Percentiles rank a stretch among this genome's conserved stretches.
These are phyloP conservation scores for Trichoderma brevicompactum DNA, from an alignment of 2,329 filamentous ascomycete species.

Conservation along the genomic window DNA sequence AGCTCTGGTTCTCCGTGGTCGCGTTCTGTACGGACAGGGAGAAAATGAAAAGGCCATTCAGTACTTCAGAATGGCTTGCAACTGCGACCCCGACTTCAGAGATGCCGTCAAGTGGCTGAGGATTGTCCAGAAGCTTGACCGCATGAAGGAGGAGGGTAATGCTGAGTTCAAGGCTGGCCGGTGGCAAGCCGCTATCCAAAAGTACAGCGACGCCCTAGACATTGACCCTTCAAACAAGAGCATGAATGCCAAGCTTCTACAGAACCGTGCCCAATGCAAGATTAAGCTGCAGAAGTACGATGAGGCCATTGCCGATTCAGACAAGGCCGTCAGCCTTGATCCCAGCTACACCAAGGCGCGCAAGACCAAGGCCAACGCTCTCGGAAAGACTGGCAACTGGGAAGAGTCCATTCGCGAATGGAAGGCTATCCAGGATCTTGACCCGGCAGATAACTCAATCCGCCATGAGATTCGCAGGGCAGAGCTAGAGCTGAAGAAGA, in stretches of 20 bases:
- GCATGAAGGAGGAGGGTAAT: slow-evolving; percentile 95
- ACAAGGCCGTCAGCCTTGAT: slow-evolving; percentile 80
- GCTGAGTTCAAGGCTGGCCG: slow-evolving; percentile 82
- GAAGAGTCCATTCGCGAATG: slow-evolving; percentile 88
- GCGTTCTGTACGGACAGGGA: slow-evolving; percentile 85
- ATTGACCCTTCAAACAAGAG: slow-evolving; percentile 88
- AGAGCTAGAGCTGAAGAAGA: slow-evolving; percentile 96
- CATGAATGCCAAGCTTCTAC: slow-evolving; percentile 91
- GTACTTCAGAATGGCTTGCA: slow-evolving; percentile 87
- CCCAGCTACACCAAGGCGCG: slow-evolving; percentile 85
- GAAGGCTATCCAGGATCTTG: slow-evolving; percentile 82
- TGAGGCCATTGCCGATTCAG: slow-evolving; percentile 82
- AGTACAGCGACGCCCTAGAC: slow-evolving; percentile 80
- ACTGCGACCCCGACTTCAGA: slow-evolving; percentile 88
- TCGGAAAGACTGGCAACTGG: slow-evolving; percentile 86
- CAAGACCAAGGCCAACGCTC: slow-evolving; percentile 90
- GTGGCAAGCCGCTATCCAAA: slow-evolving; percentile 79
- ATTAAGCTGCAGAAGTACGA: slow-evolving; percentile 84
- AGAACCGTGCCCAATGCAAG: slow-evolving; percentile 87
- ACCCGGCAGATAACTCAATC: slow-evolving; percentile 80
- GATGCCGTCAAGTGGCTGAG: slow-evolving; percentile 87
- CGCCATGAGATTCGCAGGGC: slow-evolving; percentile 85
- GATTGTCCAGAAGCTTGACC: slow-evolving; percentile 87
- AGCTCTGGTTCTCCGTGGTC: slow-evolving; percentile 85
- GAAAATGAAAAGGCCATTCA: slow-evolving; percentile 95